Percentiles rank a stretch among this genome's conserved stretches.
Conservation (phyloP, 106 monocot genomes). For the Dactylorhiza incarnata region DNA sequence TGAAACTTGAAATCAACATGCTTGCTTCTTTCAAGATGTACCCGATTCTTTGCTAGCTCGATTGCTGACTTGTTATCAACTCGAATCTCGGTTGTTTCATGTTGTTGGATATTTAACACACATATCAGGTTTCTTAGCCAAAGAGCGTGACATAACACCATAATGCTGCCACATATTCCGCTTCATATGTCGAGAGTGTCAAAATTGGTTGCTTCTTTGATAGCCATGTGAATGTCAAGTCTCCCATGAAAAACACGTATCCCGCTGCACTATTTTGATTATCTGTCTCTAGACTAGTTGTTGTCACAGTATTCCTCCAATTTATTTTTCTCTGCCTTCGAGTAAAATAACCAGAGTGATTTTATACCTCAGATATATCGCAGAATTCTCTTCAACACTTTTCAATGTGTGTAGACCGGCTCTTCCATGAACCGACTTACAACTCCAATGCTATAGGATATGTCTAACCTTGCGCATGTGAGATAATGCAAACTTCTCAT, state of each 20-base stretch:
- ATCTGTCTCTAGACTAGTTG: too few relatives aligned
- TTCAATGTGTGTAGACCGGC: neutral
- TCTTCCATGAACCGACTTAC: neutral
- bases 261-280: too few relatives aligned
- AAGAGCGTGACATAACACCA: too few relatives aligned
- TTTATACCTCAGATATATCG: neutral
- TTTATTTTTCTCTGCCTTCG: neutral
- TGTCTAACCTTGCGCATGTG: too few relatives aligned
- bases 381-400: neutral
- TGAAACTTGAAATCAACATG: neutral
- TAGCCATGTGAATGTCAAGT: too few relatives aligned
- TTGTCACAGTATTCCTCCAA: too few relatives aligned
- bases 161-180: neutral
- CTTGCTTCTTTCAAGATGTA: neutral
- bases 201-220: neutral
- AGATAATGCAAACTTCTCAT: too few relatives aligned
- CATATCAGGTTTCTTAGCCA: neutral
- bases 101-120: neutral
- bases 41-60: too few relatives aligned
- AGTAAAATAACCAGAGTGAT: neutral
- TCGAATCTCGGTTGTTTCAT: neutral
- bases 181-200: neutral
- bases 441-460: too few relatives aligned
- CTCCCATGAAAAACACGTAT: too few relatives aligned
- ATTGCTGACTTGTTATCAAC: neutral